Conservation (phyloP, 495 filamentous ascomycete genomes). For the Talaromyces borbonicus region DNA sequence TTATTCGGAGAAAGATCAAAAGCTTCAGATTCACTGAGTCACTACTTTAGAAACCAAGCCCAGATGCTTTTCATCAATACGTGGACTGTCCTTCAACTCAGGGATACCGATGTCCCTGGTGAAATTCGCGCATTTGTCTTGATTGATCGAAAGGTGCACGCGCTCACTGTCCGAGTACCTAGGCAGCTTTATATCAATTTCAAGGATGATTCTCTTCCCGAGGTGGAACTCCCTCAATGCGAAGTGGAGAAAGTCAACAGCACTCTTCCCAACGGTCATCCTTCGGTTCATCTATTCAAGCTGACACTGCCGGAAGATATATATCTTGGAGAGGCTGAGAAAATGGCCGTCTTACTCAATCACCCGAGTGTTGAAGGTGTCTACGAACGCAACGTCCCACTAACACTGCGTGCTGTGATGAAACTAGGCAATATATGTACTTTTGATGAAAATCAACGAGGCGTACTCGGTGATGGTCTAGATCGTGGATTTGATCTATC, state of each 20-base stretch:
- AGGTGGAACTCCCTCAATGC: conserved; percentile 81
- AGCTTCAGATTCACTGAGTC: conserved; percentile 64
- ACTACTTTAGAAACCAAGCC: conserved; percentile 83
- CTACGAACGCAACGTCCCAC: conserved; percentile 86
- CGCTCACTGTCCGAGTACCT: conserved; percentile 79
- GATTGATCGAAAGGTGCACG: conserved; percentile 84
- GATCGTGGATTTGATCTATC: conserved; percentile 90
- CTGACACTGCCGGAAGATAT: conserved; percentile 79
- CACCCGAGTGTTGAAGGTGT: conserved; percentile 94
- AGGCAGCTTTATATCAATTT: conserved; percentile 87
- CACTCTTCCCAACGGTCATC: conserved; percentile 89
- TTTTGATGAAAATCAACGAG: conserved; percentile 82
- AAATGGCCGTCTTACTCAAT: conserved; percentile 72
- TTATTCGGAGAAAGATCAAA: conserved; percentile 81
- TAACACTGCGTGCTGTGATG: conserved; percentile 73
- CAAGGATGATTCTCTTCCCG: conserved; percentile 74
- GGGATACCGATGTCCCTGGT: conserved; percentile 68
- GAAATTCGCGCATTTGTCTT: conserved; percentile 83
- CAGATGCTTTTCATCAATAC: conserved; percentile 80
- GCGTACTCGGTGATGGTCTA: conserved; percentile 84
- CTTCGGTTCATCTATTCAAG: conserved; percentile 88
- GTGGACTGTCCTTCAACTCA: conserved; percentile 89
- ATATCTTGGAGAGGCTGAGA: conserved; percentile 72
- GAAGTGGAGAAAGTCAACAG: conserved; percentile 84
- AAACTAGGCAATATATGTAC: conserved; percentile 90